A percentile compares a stretch with the other conserved stretches of the same genome.
Conservation (phyloP, 495 filamentous ascomycete genomes). For the Penicillium psychrofluorescens region DNA sequence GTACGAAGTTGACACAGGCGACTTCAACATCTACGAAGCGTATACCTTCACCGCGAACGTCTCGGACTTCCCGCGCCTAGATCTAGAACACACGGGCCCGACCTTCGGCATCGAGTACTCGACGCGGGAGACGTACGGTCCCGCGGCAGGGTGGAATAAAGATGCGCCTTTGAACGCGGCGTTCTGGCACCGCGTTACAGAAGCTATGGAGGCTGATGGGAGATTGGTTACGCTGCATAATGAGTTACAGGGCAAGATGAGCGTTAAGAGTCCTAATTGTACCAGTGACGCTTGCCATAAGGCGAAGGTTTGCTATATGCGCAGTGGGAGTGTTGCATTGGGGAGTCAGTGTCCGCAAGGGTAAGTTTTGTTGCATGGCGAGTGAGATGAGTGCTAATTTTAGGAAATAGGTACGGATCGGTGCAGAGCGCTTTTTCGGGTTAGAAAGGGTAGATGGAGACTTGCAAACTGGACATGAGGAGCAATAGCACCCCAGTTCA, state of each 20-base stretch:
- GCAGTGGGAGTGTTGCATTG: slow-evolving; percentile 46
- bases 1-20: slow-evolving; percentile 48
- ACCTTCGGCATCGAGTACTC: slow-evolving; percentile 48
- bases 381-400: neutral
- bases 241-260: slow-evolving; percentile 46
- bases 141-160: slow-evolving; percentile 34
- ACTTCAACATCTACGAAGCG: slow-evolving; percentile 46
- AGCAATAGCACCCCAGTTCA: neutral
- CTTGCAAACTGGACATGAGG: no score
- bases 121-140: slow-evolving; percentile 45
- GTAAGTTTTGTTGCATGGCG: slow-evolving; percentile 17
- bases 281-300: slow-evolving; percentile 38
- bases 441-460: no score
- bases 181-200: slow-evolving; percentile 52
- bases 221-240: slow-evolving; percentile 43
- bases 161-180: slow-evolving; percentile 48
- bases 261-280: slow-evolving; percentile 44
- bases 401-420: slow-evolving; percentile 18
- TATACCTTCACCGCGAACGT: slow-evolving; percentile 48
- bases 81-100: slow-evolving; percentile 29
- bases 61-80: slow-evolving; percentile 22
- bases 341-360: slow-evolving; percentile 45
- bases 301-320: slow-evolving; percentile 56
- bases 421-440: slow-evolving; percentile 21
- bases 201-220: slow-evolving; percentile 48